Evolutionary conservation across 768 basidiomycete genomes (phyloP), one percentile per base, ranked within the genome.

Genomic region (Omphalotus guepiniiformis): DNA sequence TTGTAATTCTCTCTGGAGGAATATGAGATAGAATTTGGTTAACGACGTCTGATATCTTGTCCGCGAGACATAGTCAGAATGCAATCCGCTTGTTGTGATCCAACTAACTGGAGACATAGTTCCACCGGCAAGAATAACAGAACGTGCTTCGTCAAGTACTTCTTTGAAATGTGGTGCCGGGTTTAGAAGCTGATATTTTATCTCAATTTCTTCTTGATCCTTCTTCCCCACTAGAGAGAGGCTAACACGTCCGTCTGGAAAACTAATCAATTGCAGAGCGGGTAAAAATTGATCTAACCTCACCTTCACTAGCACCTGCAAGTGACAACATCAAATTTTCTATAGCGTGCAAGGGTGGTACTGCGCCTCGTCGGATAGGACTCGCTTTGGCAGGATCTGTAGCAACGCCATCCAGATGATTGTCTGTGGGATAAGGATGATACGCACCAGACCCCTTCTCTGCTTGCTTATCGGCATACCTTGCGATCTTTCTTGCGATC

Each of bases 31-130:
- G 91, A 5, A 98, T 71, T 55, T 97, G 93, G 42, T 73, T 72
- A 18, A 82, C 68, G 13, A 97, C 80, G 62, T 96, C 93, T n/a
- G 85, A 82, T 41, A 95, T 87, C 93, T 96, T 6, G 11, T 37
- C 29, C 25, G 22, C 26, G 6, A 27, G 25, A 21, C 11, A 15
- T 6, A 13, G 21, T 18, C 6, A 46, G 7, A 5, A 22, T 11
- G 7, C 5, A 30, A 16, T 6, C 7, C 15, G n/a, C n/a, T n/a
- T n/a, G 28, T 30, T 6, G 15, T 6, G 26, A 39, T 5, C 4
- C 32, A n/a, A 46, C 68, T 44, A 67, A 96, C 92, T n/a, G 95
- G 95, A 6, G 93, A 92, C 96, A 99, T 97, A 0, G 95, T 99
- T 4, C 95, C 95, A 7, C 95, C 95, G 6, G 96, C 95, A 30